Evolutionary conservation across 805 yeast species (phyloP), one percentile per base, ranked within the genome.

Genomic region (Suhomyces xylopsoci): DNA sequence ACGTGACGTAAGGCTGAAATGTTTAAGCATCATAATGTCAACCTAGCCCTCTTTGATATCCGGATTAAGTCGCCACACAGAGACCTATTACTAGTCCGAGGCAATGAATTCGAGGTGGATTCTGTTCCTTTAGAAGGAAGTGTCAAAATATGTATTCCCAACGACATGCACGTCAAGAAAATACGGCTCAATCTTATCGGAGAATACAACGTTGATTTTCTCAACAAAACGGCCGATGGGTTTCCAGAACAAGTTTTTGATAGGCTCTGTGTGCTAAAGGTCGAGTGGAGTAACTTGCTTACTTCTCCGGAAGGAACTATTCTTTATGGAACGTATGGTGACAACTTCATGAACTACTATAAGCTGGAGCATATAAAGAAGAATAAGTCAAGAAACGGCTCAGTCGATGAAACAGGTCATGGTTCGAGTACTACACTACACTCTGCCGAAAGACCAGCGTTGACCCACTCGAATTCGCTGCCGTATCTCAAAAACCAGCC

Each of bases 201-300:
- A 1, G 79, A 75, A 46, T 74, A 71, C 60, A 64, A 68, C 34
- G 62, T 78, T 12, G 78, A 75, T 46, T 80, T 70, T 62, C 62
- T 71, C 45, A 76, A 68, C 52, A 60, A 73, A 32, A 62, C 63
- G 43, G 63, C 57, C 4, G 52, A 58, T 7, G 76, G 76, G 3
- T 58, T 67, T 7, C 63, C 65, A 0, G 71, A 68, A 43, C 74
- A 73, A 38, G 68, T 74, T 14, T 55, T 64, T 26, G 81, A 77
- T 45, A 66, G 74, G 24, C 62, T 68, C 15, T 69, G 74, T 43
- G 73, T 76, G 6, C 57, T 81, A 45, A 64, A 68, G 26, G 79
- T 73, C 24, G 75, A 71, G 15, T 81, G 85, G 85, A 66, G 68
- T 47, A 81, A 81, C 55, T 63, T 81, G 34, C 64, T 81, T 43